phyloP scores from a whole-genome alignment of 805 yeast genomes.

The Geotrichum ghanense region DNA sequence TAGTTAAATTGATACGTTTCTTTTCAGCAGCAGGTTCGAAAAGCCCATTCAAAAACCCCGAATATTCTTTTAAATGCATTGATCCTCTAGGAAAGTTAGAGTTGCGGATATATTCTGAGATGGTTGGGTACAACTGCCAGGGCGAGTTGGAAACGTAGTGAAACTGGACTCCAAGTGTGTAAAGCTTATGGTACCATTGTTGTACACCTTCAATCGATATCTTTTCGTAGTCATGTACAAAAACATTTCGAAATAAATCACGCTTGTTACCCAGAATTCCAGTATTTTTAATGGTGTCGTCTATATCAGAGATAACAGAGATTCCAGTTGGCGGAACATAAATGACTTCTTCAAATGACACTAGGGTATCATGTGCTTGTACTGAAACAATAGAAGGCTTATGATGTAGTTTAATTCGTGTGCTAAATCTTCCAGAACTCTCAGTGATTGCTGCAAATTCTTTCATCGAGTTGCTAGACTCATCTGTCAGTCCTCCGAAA shows the following conservation, averaged over 20 bases:
- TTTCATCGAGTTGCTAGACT: background rate
- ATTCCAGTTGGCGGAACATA: constrained; percentile 35
- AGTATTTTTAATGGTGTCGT: constrained; percentile 84
- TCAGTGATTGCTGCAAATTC: constrained; percentile 39
- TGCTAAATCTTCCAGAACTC: constrained; percentile 52
- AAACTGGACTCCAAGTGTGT: constrained; percentile 39
- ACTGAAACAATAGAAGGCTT: constrained; percentile 42
- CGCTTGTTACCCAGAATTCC: constrained; percentile 86
- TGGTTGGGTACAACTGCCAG: constrained; percentile 65
- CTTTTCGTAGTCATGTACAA: constrained; percentile 51
- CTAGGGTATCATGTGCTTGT: constrained; percentile 29
- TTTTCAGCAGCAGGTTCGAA: constrained; percentile 82
- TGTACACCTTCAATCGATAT: constrained; percentile 69
- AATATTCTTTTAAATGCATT: constrained; percentile 75
- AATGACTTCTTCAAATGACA: constrained; percentile 36
- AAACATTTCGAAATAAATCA: constrained; percentile 66
- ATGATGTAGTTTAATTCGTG: constrained; percentile 42
- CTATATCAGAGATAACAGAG: constrained; percentile 81
- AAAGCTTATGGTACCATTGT: constrained; percentile 53
- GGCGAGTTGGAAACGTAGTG: constrained; percentile 97
- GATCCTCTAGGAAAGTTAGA: constrained; percentile 68
- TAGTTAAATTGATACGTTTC: constrained; percentile 53
- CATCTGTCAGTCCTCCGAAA: constrained; percentile 30
- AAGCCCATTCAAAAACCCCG: constrained; percentile 68
- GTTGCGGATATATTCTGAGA: constrained; percentile 42